These are phyloP conservation scores for Lactifluus echinatus DNA, from an alignment of 768 basidiomycete species.

Conservation along the genomic window DNA sequence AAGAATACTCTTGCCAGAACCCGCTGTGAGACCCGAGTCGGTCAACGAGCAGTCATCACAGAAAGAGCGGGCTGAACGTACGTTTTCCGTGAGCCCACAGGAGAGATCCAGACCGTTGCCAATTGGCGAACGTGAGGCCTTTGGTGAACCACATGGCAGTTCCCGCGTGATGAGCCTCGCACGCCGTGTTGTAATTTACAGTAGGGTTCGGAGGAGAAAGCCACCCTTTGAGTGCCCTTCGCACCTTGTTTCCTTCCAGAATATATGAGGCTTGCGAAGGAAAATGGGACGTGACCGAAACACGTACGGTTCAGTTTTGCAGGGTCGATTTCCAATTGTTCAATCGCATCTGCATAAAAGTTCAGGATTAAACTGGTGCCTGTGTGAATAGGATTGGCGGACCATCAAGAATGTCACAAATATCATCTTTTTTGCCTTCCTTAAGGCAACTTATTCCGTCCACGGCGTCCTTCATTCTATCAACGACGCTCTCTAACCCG, in stretches of 20 bases:
- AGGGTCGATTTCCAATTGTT: neutral
- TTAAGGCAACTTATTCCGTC: too few relatives aligned
- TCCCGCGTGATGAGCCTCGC: neutral
- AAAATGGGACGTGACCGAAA: neutral
- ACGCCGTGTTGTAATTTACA: neutral
- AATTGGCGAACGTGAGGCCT: neutral
- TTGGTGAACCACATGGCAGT: neutral
- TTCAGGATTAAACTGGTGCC: neutral
- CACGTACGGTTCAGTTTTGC: neutral
- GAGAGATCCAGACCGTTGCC: neutral
- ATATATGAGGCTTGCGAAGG: neutral
- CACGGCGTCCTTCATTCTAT: too few relatives aligned
- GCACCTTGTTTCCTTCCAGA: neutral
- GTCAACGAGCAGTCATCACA: too few relatives aligned
- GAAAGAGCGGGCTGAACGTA: neutral
- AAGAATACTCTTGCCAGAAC: neutral
- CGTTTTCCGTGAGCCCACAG: constrained; percentile 2
- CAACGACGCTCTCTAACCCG: too few relatives aligned
- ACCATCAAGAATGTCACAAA: too few relatives aligned
- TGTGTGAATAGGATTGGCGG: too few relatives aligned
- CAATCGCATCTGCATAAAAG: neutral
- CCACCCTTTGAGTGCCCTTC: neutral
- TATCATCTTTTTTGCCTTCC: too few relatives aligned
- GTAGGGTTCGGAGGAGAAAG: neutral
- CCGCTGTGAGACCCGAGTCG: neutral